phyloP scores from a whole-genome alignment of 495 filamentous ascomycete species.

The Aspergillus steynii region DNA sequence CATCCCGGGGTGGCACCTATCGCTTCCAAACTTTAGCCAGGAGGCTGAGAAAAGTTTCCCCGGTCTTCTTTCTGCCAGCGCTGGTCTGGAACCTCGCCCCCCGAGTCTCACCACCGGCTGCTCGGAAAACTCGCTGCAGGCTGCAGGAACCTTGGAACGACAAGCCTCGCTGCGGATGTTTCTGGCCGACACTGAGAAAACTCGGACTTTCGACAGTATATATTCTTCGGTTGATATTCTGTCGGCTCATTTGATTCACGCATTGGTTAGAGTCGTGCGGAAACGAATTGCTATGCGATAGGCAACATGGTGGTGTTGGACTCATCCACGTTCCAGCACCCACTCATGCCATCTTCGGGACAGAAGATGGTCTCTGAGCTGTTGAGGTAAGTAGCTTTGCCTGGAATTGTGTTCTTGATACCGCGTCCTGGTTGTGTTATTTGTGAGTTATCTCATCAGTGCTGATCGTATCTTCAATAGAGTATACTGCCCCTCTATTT shows the following conservation, averaged over 20 bases:
- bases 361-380: conserved; percentile 17
- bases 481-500: not conserved
- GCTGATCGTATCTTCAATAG: conserved; percentile 2
- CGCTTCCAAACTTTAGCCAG: not conserved
- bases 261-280: not conserved
- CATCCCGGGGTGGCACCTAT: too few relatives aligned
- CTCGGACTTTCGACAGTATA: not conserved
- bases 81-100: not conserved
- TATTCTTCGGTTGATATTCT: not conserved
- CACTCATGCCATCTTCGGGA: conserved; percentile 1
- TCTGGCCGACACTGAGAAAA: not conserved
- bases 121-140: not conserved
- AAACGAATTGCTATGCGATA: conserved; percentile 12
- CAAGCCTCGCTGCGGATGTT: not conserved
- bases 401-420: not conserved
- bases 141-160: not conserved
- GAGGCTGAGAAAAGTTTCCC: not conserved
- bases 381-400: conserved; percentile 6
- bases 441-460: not conserved
- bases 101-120: not conserved
- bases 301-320: conserved; percentile 15
- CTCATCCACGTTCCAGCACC: conserved; percentile 10
- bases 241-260: too few relatives aligned
- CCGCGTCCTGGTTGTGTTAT: too few relatives aligned
- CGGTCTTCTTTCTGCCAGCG: not conserved